Evolutionary conservation across 495 filamentous ascomycete species (phyloP), one percentile per base, ranked within the genome.

Genomic region (Daldinia childiae): DNA sequence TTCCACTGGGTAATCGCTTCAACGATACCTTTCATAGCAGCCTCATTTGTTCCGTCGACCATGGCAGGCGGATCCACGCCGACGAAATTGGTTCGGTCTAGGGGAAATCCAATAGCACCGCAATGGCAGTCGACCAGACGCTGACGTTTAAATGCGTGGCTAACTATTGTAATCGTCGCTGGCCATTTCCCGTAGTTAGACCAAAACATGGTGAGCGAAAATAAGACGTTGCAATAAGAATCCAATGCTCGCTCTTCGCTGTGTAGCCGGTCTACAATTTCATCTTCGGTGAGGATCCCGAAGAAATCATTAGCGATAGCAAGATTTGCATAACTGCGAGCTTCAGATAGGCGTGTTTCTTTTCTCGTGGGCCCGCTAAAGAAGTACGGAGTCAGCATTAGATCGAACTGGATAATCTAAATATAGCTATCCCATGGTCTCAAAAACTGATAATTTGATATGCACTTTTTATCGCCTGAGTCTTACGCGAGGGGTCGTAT

Each of bases 201-300:
- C 72, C 83, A 85, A 76, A 93, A 94, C 21, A 78, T 77, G 6
- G 89, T 66, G 8, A 94, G 71, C 3, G 90, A 90, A 70, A 93
- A 92, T 19, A 94, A 76, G 12, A 94, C 79, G 69, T 95, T 96
- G 64, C 90, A 87, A 73, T 91, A 93, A 4, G 90, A 93, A 71
- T 96, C 93, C n/a, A 91, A 85, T 0, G 93, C 91, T 57, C 85
- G 82, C 11, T 85, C 81, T 73, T 95, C 93, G 5, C 62, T 51
- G 48, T 45, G 60, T 15, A 70, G 69, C 24, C 66, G 73, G 58
- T 63, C 36, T 29, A 55, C 38, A 21, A 36, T 61, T 5, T 55
- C 59, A 27, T 34, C 29, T 21, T 72, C 59, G 24, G 57, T 24
- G 14, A 68, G 24, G 9, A 83, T 58, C 21, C 62, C 66, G 62